A percentile compares a stretch with the other conserved stretches of the same genome.
These are phyloP conservation scores for Paecilomyces variotii DNA, from an alignment of 2,329 filamentous ascomycete species.

Conservation along the genomic window DNA sequence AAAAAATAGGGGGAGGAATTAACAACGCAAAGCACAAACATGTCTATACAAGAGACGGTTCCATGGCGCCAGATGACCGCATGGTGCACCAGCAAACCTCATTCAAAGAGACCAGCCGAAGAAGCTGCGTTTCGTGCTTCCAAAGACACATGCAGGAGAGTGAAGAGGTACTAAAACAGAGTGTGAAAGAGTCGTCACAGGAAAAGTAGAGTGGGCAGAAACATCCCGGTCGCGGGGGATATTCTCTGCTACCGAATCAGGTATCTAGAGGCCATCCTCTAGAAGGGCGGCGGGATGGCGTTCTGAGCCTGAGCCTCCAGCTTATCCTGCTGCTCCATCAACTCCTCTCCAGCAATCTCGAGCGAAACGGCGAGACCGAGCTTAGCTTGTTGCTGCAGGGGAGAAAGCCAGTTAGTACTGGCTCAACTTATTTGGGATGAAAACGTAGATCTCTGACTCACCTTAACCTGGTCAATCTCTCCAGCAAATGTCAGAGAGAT, in stretches of 20 bases:
- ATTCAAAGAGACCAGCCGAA: slow-evolving; percentile 22
- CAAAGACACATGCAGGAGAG: slow-evolving; percentile 23
- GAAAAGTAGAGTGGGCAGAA: slow-evolving; percentile 11
- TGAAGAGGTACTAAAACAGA: slow-evolving; percentile 40
- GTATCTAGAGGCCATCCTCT: slow-evolving; percentile 14
- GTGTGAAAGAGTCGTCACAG: slow-evolving; percentile 21
- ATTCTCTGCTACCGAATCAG: slow-evolving; percentile 4
- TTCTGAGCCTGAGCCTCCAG: slow-evolving; percentile 33
- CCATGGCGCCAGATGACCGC: slow-evolving; percentile 31
- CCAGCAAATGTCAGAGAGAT: slow-evolving; percentile 92
- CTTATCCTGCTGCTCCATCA: slow-evolving; percentile 72
- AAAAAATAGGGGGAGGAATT: slow-evolving; percentile 11
- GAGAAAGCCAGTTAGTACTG: slow-evolving; percentile 6
- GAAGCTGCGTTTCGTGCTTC: slow-evolving; percentile 24
- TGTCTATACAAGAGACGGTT: slow-evolving; percentile 33
- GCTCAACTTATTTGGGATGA: neutral
- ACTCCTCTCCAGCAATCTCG: slow-evolving; percentile 73
- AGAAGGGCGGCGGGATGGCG: slow-evolving; percentile 43
- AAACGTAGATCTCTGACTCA: slow-evolving; percentile 43
- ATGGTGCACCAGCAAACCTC: slow-evolving; percentile 26
- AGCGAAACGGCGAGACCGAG: slow-evolving; percentile 90
- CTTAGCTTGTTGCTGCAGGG: slow-evolving; percentile 77
- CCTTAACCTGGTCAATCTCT: slow-evolving; percentile 92
- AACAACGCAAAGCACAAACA: slow-evolving; percentile 13
- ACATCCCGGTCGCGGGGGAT: neutral